A percentile compares a stretch with the other conserved stretches of the same genome.
Conservation (phyloP, 805 yeast genomes). For the Monosporozyma siamensis region DNA sequence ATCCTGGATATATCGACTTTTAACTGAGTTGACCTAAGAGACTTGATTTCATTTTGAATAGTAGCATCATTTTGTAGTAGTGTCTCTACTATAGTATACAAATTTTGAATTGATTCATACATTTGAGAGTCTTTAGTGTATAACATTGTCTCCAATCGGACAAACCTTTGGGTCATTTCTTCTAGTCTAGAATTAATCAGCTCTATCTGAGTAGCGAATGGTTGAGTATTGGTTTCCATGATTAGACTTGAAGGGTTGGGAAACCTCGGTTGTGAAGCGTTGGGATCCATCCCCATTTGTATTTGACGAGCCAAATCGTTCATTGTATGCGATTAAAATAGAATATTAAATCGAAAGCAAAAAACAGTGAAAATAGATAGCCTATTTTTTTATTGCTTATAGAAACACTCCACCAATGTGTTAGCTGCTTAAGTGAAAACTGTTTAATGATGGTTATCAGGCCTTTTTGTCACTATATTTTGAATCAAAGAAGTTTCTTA, state of each 20-base stretch:
- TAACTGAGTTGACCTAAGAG: constrained; percentile 2
- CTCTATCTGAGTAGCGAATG: constrained; percentile 8
- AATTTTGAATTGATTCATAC: constrained; percentile 16
- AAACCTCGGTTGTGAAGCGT: neutral
- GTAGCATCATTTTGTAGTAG: constrained; percentile 24
- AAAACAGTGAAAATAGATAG: too few species aligned
- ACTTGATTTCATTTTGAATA: constrained; percentile 16
- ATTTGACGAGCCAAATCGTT: neutral
- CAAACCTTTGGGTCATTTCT: constrained; percentile 1
- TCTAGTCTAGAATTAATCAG: constrained; percentile 3
- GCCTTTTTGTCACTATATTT: too few species aligned
- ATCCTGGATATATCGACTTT: constrained; percentile 6
- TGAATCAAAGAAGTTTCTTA: too few species aligned
- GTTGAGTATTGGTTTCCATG: neutral
- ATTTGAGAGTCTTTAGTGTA: constrained; percentile 13
- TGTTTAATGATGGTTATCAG: too few species aligned
- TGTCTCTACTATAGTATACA: constrained; percentile 19
- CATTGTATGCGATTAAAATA: neutral
- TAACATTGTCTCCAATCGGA: constrained; percentile 11
- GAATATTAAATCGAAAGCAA: too few species aligned
- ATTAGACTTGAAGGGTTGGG: neutral
- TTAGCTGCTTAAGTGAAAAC: too few species aligned
- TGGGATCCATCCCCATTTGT: neutral
- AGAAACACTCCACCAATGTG: too few species aligned
- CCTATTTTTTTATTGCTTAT: too few species aligned